A percentile compares a stretch with the other conserved stretches of the same genome.
Evolutionary conservation across 1,139 yeast species (phyloP).

Genomic region (Nakaseomyces sp.): DNA sequence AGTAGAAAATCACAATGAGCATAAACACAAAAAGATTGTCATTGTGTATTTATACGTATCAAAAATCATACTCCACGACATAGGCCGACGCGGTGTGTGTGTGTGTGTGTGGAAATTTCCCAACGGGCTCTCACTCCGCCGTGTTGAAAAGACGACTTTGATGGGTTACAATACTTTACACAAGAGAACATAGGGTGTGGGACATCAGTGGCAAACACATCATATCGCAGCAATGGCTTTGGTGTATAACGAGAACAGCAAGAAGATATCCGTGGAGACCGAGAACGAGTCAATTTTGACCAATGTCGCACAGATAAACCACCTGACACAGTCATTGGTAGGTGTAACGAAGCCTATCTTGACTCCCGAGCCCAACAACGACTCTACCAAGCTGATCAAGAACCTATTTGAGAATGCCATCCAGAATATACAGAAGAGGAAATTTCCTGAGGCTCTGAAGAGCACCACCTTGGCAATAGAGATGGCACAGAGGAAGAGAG

Average conservation of each 20-base stretch:
- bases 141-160: no score
- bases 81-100: no score
- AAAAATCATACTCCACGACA: no score
- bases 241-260: constrained; percentile 25
- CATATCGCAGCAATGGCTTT: background rate
- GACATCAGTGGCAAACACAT: no score
- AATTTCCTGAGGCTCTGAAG: constrained; percentile 63
- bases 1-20: no score
- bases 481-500: constrained; percentile 62
- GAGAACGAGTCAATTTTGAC: constrained; percentile 34
- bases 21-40: no score
- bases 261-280: constrained; percentile 12
- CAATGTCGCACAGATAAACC: constrained; percentile 57
- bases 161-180: no score
- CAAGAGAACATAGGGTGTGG: no score
- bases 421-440: constrained; percentile 50
- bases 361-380: constrained; percentile 51
- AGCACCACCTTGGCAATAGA: constrained; percentile 72
- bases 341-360: constrained; percentile 47
- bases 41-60: no score
- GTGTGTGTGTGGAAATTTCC: no score
- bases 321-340: constrained; percentile 50
- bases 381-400: constrained; percentile 56
- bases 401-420: constrained; percentile 71
- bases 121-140: no score